phyloP scores from a whole-genome alignment of 2,329 filamentous ascomycete species.

The Pseudogymnoascus pannorum region DNA sequence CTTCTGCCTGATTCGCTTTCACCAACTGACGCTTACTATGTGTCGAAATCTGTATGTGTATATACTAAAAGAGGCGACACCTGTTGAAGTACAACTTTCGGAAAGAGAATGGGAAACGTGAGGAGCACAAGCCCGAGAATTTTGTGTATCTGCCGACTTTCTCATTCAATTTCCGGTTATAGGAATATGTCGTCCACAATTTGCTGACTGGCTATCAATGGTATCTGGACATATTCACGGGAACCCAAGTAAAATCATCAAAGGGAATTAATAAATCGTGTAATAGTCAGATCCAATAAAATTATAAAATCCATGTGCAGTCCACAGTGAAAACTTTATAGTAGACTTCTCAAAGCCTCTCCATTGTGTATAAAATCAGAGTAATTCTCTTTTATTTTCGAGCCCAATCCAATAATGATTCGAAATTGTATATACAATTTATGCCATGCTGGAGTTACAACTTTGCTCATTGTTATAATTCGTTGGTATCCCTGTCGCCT shows the following conservation, averaged over 20 bases:
- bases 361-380: not conserved
- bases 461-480: not conserved
- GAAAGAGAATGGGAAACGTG: not conserved
- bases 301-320: not conserved
- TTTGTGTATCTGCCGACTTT: slow-evolving; percentile 2
- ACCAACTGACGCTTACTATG: not conserved
- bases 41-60: not conserved
- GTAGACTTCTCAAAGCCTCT: too few relatives aligned
- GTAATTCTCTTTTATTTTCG: not conserved
- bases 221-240: slow-evolving; percentile 6
- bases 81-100: not conserved
- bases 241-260: not conserved
- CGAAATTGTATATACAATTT: not conserved
- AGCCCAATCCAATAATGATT: not conserved
- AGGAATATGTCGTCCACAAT: slow-evolving; percentile 5
- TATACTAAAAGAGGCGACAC: slow-evolving; percentile 7
- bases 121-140: not conserved
- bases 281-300: slow-evolving; percentile 8
- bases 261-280: not conserved
- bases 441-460: not conserved
- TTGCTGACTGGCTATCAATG: slow-evolving; percentile 1
- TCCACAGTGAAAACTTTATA: not conserved
- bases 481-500: not conserved
- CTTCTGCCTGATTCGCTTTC: not conserved
- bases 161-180: not conserved